Percentiles rank a stretch among this genome's conserved stretches.
Evolutionary conservation across 129 eudicot genomes (phyloP).

Genomic region (Pseudognaphalium luteoalbum): DNA sequence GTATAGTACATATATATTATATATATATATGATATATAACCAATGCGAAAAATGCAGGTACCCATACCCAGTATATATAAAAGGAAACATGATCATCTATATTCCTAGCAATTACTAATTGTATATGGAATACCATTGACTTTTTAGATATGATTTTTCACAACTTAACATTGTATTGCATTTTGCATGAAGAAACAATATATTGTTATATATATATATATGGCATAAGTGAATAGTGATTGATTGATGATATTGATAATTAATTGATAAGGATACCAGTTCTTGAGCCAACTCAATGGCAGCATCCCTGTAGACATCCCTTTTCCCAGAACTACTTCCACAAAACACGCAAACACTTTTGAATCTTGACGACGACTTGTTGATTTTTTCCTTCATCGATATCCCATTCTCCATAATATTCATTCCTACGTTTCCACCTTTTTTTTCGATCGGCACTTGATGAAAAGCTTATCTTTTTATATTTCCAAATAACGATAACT

Average conservation of each 20-base stretch:
- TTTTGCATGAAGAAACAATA: too few relatives aligned
- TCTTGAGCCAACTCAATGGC: conserved; percentile 71
- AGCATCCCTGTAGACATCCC: conserved; percentile 65
- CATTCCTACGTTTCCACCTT: background rate
- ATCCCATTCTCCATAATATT: conserved; percentile 30
- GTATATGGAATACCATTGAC: too few relatives aligned
- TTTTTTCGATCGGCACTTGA: background rate
- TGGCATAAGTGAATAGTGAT: conserved; percentile 7
- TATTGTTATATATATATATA: background rate
- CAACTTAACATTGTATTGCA: too few relatives aligned
- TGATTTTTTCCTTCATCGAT: conserved; percentile 10
- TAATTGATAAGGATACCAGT: conserved; percentile 37
- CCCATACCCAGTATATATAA: too few relatives aligned
- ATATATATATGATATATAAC: too few relatives aligned
- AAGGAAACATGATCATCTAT: too few relatives aligned
- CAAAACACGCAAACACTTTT: conserved; percentile 78
- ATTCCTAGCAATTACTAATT: too few relatives aligned
- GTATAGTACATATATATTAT: too few relatives aligned
- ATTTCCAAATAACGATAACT: conserved; percentile 3
- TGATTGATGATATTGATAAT: background rate
- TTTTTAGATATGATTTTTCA: too few relatives aligned
- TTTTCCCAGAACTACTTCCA: conserved; percentile 77
- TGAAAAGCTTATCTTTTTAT: conserved; percentile 15
- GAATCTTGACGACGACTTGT: conserved; percentile 47
- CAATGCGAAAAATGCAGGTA: too few relatives aligned